Evolutionary conservation across 306 rosid genomes (phyloP), one percentile per base, ranked within the genome.

Genomic region (Corylus avellana): DNA sequence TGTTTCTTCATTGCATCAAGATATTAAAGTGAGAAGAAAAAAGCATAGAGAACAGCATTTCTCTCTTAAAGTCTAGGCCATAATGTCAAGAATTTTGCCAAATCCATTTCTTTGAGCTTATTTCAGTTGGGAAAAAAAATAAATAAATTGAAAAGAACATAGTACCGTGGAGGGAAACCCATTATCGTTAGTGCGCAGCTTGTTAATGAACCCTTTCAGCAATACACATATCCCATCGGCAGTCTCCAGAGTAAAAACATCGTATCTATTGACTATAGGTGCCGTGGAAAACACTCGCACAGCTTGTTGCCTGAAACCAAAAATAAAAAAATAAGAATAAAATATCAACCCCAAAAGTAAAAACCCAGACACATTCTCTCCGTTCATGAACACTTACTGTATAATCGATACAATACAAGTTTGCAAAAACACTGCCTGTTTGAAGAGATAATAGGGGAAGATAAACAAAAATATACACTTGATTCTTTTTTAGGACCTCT

Each of bases 151-250:
- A 13, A 44, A 14, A 4, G 3, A n/a, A 29, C 70, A 66, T 3
- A 58, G 49, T 80, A 91, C 96, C 98, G 89, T 84, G 13, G 74
- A 22, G 10, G 91, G 27, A 70, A 94, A 90, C 66, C 93, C 98
- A 72, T 86, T 92, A 18, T 83, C 88, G 4, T 39, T 18, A 4
- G 92, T 85, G 53, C 85, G 87, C 82, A 39, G 72, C 78, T 85
- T 79, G 86, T 94, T 88, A 17, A 94, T 77, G 80, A 84, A 74
- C 39, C 98, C 92, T 11, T 17, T 69, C 29, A 92, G 39, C 35
- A 85, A 4, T 75, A 94, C 29, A 64, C 54, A 79, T 18, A 81
- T 53, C 47, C 90, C 96, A 83, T 94, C 98, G 1, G 77, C 87
- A 0, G 97, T 94, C 92, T 88, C 92, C 7, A 92, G 77, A 16